Evolutionary conservation across 2,329 filamentous ascomycete species (phyloP), one percentile per base, ranked within the genome.

Genomic region (Lachnellula hyalina): DNA sequence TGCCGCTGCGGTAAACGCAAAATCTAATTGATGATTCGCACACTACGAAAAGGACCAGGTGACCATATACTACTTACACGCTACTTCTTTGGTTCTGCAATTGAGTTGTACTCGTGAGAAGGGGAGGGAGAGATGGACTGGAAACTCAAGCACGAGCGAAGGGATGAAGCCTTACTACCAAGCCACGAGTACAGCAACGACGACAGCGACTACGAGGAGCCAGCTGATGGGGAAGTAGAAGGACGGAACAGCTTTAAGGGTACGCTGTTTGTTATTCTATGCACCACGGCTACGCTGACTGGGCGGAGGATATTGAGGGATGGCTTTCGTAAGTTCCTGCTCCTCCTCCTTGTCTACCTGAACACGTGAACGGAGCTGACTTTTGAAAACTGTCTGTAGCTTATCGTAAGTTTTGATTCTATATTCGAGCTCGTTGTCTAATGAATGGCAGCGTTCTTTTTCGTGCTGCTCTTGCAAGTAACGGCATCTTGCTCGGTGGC

Each of bases 271-370:
- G 49, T 62, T 28, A 38, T 60, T 19, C 49, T 64, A 25, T 55
- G 49, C 40, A 53, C 56, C 17, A 53, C 52, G 25, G 57, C 57
- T 19, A 66, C 62, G 40, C 41, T 65, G 32, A 49, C 50, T 35
- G 61, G 54, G 47, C 59, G 65, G 55, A 62, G 58, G 49, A 21
- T 66, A 14, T 55, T 67, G 52, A 63, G 54, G 11, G 54, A 49
- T 44, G 54, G 52, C 46, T 66, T 66, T 64, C 57, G 65, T 67
- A 56, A 59, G 65, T 63, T 36, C 1, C 5, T 25, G 44, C 9
- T 21, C 28, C 19, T 36, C 17, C 2, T 47, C 36, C 14, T 41
- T 44, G 8, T 35, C 41, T 11, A 23, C 45, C 9, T 32, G 28
- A 32, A 32, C 28, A 32, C 28, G 28, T 56, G n/a, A 51, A 46